phyloP scores from a whole-genome alignment of 169 alveolate species.

The Cryptosporidium andersoni region DNA sequence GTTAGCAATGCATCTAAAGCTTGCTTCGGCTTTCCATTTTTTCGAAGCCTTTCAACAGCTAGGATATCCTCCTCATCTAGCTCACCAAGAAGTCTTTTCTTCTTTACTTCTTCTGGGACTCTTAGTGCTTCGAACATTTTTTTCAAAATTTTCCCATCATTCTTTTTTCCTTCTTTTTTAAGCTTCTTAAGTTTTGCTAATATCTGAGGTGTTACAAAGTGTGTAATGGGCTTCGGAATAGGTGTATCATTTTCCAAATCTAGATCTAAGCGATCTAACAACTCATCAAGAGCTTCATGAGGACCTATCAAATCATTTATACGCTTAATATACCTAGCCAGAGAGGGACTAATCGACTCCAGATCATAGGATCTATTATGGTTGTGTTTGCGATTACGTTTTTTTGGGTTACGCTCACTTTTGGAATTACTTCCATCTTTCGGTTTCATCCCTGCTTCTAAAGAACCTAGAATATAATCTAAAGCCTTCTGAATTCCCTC shows the following conservation, averaged over 20 bases:
- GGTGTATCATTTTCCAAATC: constrained; percentile 22
- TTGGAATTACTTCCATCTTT: neutral
- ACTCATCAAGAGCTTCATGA: constrained; percentile 58
- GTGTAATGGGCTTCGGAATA: constrained; percentile 15
- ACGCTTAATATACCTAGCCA: constrained; percentile 39
- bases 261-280: constrained; percentile 16
- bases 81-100: constrained; percentile 15
- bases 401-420: constrained; percentile 16
- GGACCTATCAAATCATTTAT: constrained; percentile 56
- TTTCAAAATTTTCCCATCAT: constrained; percentile 26
- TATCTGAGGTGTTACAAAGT: constrained; percentile 20
- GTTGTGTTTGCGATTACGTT: neutral
- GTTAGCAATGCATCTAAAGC: constrained; percentile 42
- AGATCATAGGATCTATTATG: constrained; percentile 39
- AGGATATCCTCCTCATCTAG: constrained; percentile 51
- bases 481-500: constrained; percentile 48
- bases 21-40: constrained; percentile 44
- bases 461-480: constrained; percentile 29
- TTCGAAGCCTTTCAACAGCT: constrained; percentile 31
- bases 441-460: constrained; percentile 17
- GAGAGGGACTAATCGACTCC: constrained; percentile 54
- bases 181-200: constrained; percentile 6
- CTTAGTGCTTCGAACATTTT: constrained; percentile 25
- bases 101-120: constrained; percentile 3
- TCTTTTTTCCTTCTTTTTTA: constrained; percentile 11